A percentile compares a stretch with the other conserved stretches of the same genome.
These are phyloP conservation scores for Fusarium fujikuroi DNA, from an alignment of 2,329 filamentous ascomycete genomes.

Conservation along the genomic window DNA sequence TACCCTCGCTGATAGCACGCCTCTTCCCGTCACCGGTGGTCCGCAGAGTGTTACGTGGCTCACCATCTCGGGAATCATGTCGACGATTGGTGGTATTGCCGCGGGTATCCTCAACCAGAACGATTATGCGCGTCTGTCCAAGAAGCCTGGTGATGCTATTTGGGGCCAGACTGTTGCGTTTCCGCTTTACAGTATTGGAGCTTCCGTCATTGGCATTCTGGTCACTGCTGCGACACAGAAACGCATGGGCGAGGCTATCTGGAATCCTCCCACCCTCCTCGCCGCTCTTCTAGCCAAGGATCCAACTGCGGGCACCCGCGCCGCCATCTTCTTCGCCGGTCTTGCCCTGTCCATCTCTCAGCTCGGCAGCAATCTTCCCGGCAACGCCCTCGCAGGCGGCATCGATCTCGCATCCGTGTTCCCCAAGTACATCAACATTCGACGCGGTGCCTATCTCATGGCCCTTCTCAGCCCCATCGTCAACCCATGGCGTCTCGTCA, in stretches of 20 bases:
- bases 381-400: constrained; percentile 52
- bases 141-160: constrained; percentile 47
- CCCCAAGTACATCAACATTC: constrained; percentile 53
- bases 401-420: constrained; percentile 54
- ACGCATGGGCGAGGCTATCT: constrained; percentile 50
- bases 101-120: constrained; percentile 54
- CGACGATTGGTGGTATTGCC: constrained; percentile 52
- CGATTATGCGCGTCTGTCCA: constrained; percentile 52
- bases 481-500: constrained; percentile 54
- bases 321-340: constrained; percentile 53
- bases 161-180: constrained; percentile 51
- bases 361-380: constrained; percentile 52
- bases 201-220: constrained; percentile 53
- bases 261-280: constrained; percentile 53
- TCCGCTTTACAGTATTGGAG: constrained; percentile 51
- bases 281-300: constrained; percentile 47
- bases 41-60: constrained; percentile 50
- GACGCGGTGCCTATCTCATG: constrained; percentile 52
- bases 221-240: constrained; percentile 54
- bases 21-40: constrained; percentile 43
- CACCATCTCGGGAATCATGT: constrained; percentile 51
- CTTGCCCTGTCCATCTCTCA: constrained; percentile 51
- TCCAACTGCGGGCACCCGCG: constrained; percentile 48
- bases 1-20: constrained; percentile 42
- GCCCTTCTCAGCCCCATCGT: constrained; percentile 51